Evolutionary conservation across 306 rosid genomes (phyloP).

Genomic region (Astragalus glycyphyllos): DNA sequence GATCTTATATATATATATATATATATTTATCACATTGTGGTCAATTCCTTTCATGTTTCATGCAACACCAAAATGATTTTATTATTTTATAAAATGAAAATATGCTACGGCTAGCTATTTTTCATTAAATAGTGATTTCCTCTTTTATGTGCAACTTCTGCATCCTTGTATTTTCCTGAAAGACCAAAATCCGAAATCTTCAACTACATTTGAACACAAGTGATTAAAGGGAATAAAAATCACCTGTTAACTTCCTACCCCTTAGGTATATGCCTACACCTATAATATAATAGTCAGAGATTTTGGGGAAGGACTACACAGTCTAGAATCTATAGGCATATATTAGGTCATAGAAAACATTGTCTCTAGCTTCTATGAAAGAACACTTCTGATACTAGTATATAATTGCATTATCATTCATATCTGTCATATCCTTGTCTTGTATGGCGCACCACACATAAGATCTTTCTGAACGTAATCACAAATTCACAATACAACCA

Average conservation of each 20-base stretch:
- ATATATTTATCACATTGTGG: constrained; percentile 31
- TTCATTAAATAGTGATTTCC: constrained; percentile 27
- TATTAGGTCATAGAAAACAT: constrained; percentile 15
- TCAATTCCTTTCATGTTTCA: constrained; percentile 40
- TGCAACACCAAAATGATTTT: constrained; percentile 3
- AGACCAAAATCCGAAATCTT: constrained; percentile 4
- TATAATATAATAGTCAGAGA: constrained; percentile 37
- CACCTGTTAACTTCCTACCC: constrained; percentile 8
- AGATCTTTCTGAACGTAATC: constrained; percentile 26
- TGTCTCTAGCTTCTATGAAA: constrained; percentile 33
- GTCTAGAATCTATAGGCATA: constrained; percentile 18
- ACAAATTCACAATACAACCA: constrained; percentile 29
- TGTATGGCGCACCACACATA: constrained; percentile 16
- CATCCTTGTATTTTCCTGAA: constrained; percentile 31
- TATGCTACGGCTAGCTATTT: neutral
- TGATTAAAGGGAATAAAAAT: constrained; percentile 1
- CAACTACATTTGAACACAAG: constrained; percentile 8
- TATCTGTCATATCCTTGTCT: constrained; percentile 19
- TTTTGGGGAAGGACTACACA: constrained; percentile 1
- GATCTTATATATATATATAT: constrained; percentile 24
- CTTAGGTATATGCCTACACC: neutral
- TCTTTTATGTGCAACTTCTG: constrained; percentile 22
- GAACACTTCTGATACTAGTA: constrained; percentile 34
- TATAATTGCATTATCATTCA: constrained; percentile 28
- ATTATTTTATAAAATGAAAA: neutral